These are phyloP conservation scores for Pinus taeda DNA, from an alignment of 75 land plant species.

Conservation along the genomic window DNA sequence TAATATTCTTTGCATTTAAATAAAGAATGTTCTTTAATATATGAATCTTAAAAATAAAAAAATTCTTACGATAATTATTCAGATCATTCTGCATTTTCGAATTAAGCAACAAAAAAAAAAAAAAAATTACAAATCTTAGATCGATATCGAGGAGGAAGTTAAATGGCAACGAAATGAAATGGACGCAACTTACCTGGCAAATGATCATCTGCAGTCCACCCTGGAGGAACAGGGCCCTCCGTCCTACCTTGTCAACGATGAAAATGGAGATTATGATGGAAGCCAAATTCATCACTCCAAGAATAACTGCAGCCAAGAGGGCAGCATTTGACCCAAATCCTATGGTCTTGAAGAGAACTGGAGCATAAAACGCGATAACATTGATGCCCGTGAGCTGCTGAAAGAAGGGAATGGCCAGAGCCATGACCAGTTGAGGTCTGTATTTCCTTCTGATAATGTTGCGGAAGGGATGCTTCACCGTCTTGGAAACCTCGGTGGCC, in stretches of 20 bases:
- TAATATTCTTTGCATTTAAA: too few species aligned
- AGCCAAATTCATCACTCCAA: conserved; percentile 47
- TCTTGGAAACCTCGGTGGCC: conserved; percentile 54
- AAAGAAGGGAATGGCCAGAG: conserved; percentile 44
- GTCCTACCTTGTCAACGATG: conserved; percentile 37
- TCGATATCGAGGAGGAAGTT: too few species aligned
- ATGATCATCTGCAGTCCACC: conserved; percentile 60
- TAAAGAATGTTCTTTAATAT: too few species aligned
- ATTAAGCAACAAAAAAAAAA: too few species aligned
- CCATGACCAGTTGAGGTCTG: conserved; percentile 61
- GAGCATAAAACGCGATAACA: conserved; percentile 71
- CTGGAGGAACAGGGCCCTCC: conserved; percentile 45
- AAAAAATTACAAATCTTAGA: too few species aligned
- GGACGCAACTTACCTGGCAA: conserved; percentile 32
- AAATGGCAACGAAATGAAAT: too few species aligned
- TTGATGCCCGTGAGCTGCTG: conserved; percentile 64
- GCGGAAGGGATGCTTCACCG: conserved; percentile 54
- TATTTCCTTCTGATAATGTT: conserved; percentile 45
- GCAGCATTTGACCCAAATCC: conserved; percentile 52
- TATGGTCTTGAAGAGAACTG: conserved; percentile 47
- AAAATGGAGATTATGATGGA: conserved; percentile 55
- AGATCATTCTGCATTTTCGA: too few species aligned
- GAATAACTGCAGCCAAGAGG: conserved; percentile 50
- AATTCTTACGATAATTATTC: too few species aligned
- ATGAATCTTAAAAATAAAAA: too few species aligned